These are phyloP conservation scores for Fusarium robinianum DNA, from an alignment of 2,329 filamentous ascomycete genomes.

Conservation along the genomic window DNA sequence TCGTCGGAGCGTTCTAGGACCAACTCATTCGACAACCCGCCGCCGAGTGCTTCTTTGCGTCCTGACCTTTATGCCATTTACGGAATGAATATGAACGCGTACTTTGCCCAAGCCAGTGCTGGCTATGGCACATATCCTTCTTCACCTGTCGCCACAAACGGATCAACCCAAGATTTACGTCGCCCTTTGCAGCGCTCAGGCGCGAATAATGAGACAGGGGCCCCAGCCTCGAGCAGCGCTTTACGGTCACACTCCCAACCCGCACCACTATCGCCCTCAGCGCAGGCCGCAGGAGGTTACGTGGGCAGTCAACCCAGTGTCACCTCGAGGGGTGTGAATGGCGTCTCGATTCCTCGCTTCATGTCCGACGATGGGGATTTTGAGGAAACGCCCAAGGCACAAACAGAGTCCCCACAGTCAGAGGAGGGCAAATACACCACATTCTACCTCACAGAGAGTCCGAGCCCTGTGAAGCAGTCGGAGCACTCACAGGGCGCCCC, in stretches of 20 bases:
- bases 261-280: conserved; percentile 53
- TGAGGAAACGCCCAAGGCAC: conserved; percentile 50
- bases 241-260: conserved; percentile 70
- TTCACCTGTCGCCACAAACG: conserved; percentile 55
- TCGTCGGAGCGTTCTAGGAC: conserved; percentile 59
- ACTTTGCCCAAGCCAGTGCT: conserved; percentile 50
- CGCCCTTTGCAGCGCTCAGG: conserved; percentile 61
- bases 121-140: conserved; percentile 60
- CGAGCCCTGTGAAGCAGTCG: conserved; percentile 36
- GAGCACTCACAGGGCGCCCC: conserved; percentile 34
- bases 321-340: conserved; percentile 50
- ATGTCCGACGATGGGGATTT: conserved; percentile 58
- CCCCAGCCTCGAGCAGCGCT: conserved; percentile 56
- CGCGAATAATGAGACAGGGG: conserved; percentile 53
- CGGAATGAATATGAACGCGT: conserved; percentile 48
- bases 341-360: conserved; percentile 58
- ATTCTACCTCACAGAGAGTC: conserved; percentile 36
- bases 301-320: conserved; percentile 42
- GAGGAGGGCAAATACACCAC: conserved; percentile 47
- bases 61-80: conserved; percentile 61
- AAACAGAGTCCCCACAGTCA: conserved; percentile 52
- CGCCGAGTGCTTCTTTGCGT: conserved; percentile 61
- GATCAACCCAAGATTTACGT: conserved; percentile 56
- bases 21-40: conserved; percentile 66
- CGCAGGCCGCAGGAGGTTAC: conserved; percentile 32